Conservation (phyloP, 2,329 filamentous ascomycete genomes). For the Onygena corvina region DNA sequence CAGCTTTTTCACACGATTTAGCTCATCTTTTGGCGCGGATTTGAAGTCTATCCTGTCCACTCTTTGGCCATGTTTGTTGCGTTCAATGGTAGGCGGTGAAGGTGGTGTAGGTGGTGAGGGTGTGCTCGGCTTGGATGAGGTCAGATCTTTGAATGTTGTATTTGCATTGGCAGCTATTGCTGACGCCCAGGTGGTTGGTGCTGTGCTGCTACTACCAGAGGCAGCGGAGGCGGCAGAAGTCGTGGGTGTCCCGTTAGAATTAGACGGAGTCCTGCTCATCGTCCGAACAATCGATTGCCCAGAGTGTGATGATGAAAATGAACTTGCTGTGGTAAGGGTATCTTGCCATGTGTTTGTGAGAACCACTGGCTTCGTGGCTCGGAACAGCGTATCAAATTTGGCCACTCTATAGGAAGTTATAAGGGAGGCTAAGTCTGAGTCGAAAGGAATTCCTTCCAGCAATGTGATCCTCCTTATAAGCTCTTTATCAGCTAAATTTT, state of each 20-base stretch:
- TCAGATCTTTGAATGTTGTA: constrained; percentile 30
- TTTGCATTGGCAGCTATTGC: constrained; percentile 28
- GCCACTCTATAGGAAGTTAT: constrained; percentile 38
- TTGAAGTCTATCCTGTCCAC: constrained; percentile 42
- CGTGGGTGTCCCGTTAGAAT: constrained; percentile 19
- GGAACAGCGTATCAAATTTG: constrained; percentile 44
- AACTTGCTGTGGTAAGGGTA: background rate
- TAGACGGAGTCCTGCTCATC: constrained; percentile 24
- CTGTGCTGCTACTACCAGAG: constrained; percentile 6
- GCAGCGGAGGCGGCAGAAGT: constrained; percentile 4
- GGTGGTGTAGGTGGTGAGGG: constrained; percentile 23
- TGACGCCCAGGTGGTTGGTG: constrained; percentile 25
- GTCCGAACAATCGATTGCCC: background rate
- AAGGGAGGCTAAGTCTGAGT: constrained; percentile 40
- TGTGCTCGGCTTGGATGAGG: constrained; percentile 26
- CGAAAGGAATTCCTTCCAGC: constrained; percentile 46
- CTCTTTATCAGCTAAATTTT: constrained; percentile 35
- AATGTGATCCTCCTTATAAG: constrained; percentile 42
- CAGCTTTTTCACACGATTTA: constrained; percentile 49
- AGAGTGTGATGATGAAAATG: background rate
- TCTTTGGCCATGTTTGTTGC: constrained; percentile 49
- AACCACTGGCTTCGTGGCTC: constrained; percentile 36
- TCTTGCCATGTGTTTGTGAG: background rate
- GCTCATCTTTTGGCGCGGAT: constrained; percentile 43
- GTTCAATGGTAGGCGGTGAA: constrained; percentile 34